Evolutionary conservation across 2,329 filamentous ascomycete genomes (phyloP).

Genomic region (Aspergillus sp.): DNA sequence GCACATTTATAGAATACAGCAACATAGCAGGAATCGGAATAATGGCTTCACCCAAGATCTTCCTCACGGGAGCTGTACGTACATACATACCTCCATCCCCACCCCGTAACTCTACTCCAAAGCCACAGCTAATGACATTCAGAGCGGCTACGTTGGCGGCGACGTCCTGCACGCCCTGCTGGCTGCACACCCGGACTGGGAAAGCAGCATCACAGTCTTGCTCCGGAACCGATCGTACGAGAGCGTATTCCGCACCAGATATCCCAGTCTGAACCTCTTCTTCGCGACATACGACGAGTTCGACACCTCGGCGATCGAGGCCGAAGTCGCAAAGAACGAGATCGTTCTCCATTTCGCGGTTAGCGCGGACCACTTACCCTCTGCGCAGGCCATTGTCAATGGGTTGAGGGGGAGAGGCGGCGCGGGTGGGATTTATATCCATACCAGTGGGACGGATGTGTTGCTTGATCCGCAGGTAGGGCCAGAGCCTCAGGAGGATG

Average conservation of each 20-base stretch:
- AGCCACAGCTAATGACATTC: not conserved
- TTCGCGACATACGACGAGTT: not conserved
- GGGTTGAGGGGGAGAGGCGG: not conserved
- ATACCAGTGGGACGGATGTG: conserved; percentile 7
- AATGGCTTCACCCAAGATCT: not conserved
- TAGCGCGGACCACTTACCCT: conserved; percentile 3
- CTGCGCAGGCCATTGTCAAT: not conserved
- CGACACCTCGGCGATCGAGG: not conserved
- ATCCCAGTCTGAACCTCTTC: not conserved
- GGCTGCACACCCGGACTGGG: conserved; percentile 1
- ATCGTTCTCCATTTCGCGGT: not conserved
- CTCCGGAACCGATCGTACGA: not conserved
- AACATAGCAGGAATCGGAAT: not conserved
- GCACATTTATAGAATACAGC: not conserved
- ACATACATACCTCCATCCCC: not conserved
- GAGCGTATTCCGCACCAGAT: not conserved
- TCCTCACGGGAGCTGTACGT: conserved; percentile 3
- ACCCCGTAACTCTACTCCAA: not conserved
- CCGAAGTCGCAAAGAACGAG: not conserved
- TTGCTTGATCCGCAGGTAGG: not conserved
- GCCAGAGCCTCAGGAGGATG: not conserved
- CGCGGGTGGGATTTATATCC: not conserved
- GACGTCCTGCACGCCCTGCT: not conserved
- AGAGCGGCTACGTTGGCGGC: conserved; percentile 2
- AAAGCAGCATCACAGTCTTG: not conserved